A percentile compares a stretch with the other conserved stretches of the same genome.
These are phyloP conservation scores for Pleurotus pulmonarius DNA, from an alignment of 768 basidiomycete genomes.

Conservation along the genomic window DNA sequence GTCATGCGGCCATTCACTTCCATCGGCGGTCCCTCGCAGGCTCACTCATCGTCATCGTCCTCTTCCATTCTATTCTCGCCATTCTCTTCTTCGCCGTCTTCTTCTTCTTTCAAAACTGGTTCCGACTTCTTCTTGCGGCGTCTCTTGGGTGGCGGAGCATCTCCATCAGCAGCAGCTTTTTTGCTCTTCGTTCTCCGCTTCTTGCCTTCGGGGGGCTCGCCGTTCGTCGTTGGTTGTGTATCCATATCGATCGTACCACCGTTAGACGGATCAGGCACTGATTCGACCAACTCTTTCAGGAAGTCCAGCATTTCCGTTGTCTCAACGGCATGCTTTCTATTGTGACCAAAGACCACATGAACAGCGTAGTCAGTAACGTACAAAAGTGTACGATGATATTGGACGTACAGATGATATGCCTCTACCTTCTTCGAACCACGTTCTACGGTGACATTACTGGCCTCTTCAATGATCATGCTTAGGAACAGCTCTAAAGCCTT, in stretches of 20 bases:
- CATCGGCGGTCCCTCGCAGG: slow-evolving; percentile 10
- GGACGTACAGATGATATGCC: slow-evolving; percentile 87
- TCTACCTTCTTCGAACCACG: slow-evolving; percentile 88
- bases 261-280: slow-evolving; percentile 82
- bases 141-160: slow-evolving; percentile 39
- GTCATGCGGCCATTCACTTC: slow-evolving; percentile 33
- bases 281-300: slow-evolving; percentile 85
- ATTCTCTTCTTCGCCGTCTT: slow-evolving; percentile 26
- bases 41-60: slow-evolving; percentile 21
- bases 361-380: background rate
- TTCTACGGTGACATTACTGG: slow-evolving; percentile 72
- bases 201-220: slow-evolving; percentile 51
- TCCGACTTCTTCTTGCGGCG: slow-evolving; percentile 46
- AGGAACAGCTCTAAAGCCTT: slow-evolving; percentile 95
- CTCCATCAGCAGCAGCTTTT: slow-evolving; percentile 31
- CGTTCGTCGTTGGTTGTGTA: slow-evolving; percentile 15
- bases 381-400: background rate
- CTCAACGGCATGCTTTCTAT: slow-evolving; percentile 89
- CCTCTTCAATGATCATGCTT: slow-evolving; percentile 75
- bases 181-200: slow-evolving; percentile 60
- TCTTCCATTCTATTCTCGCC: slow-evolving; percentile 34
- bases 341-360: background rate
- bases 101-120: slow-evolving; percentile 28
- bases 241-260: slow-evolving; percentile 77
- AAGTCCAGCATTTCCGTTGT: slow-evolving; percentile 90